phyloP scores from a whole-genome alignment of 2,329 filamentous ascomycete genomes.

The Talaromyces sp. region DNA sequence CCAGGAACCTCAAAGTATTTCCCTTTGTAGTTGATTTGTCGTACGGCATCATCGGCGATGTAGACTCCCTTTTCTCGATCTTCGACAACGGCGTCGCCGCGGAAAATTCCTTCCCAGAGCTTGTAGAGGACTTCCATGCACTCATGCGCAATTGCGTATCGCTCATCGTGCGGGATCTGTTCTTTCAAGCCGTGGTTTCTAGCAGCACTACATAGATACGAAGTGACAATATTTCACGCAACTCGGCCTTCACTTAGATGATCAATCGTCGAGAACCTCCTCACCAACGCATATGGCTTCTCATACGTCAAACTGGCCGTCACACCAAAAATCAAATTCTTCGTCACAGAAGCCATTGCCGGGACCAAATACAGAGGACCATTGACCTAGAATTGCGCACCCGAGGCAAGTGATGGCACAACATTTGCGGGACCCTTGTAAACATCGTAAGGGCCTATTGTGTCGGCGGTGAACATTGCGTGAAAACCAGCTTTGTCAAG shows the following conservation, averaged over 20 bases:
- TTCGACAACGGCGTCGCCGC: conserved; percentile 40
- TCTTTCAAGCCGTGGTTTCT: conserved; percentile 47
- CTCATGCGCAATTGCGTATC: conserved; percentile 51
- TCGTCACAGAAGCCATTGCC: conserved; percentile 49
- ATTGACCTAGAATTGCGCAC: conserved; percentile 46
- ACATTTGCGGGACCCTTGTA: conserved; percentile 46
- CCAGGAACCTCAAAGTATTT: conserved; percentile 21
- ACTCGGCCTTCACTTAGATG: conserved; percentile 53
- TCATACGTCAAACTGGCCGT: conserved; percentile 58
- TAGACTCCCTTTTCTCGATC: conserved; percentile 28
- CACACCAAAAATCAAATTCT: conserved; percentile 51
- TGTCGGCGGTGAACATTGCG: conserved; percentile 54
- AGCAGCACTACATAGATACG: conserved; percentile 51
- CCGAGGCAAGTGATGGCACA: conserved; percentile 39
- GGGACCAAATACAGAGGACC: conserved; percentile 45
- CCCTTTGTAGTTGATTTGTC: conserved; percentile 40
- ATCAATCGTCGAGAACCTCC: conserved; percentile 56
- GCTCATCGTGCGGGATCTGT: conserved; percentile 51
- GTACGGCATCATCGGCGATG: conserved; percentile 35
- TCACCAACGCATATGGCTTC: conserved; percentile 54
- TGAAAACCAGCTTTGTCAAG: conserved; percentile 52
- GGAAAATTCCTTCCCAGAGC: conserved; percentile 56
- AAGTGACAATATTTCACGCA: conserved; percentile 55
- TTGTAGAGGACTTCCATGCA: conserved; percentile 49
- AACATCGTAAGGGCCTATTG: conserved; percentile 49